Base-by-base conservation (phyloP, 148 eudicot species). In the Rhododendron griersonianum region DNA sequence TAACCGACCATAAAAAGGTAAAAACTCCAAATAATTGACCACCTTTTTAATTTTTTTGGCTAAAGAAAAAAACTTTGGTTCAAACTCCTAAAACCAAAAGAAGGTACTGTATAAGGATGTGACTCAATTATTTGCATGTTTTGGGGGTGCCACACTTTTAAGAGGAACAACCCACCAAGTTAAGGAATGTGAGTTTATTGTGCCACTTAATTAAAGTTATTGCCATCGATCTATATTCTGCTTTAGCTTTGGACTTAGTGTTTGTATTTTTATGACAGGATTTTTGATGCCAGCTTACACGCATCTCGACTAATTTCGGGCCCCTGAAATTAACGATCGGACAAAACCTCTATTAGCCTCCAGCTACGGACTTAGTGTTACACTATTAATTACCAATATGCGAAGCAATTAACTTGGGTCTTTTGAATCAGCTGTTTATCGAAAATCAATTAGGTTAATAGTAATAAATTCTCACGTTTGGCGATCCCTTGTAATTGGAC, bases 21-120 rank as follows among this genome's bases (percentile, higher is more conserved):
- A 35, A 35, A 82, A 4, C 7, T 51, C 35, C 67, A 84, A 84
- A 84, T 84, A 84, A 84, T 84, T 51, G 86, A 35, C 35, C 19
- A 69, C 65, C 16, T 25, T 15, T 21, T 23, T 25, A 21, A 67
- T 63, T 18, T 21, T 61, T 63, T 63, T 8, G 11, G 61, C 45
- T 44, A 83, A 65, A 83, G 85, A 79, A 65, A 67, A 55, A 84
- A 50, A 3, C 57, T 11, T 25, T 47, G 19, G 57, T 4, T 55
- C 61, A 55, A 55, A 4, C 9, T 25, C 82, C 51, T n/a, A 47
- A n/a, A 23, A 50, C 65, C 4, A 78, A 21, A 80, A 41, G 5
- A 63, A 63, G 71, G 71, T 9, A 63, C 35, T 28, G 30, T 28
- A 28, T 28, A 48, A 23, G 33, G 71, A 39, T 80, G 69, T 86